Percentiles rank a stretch among this genome's conserved stretches.
Evolutionary conservation across 2,329 filamentous ascomycete genomes (phyloP).

Genomic region (Botrytis fabae): DNA sequence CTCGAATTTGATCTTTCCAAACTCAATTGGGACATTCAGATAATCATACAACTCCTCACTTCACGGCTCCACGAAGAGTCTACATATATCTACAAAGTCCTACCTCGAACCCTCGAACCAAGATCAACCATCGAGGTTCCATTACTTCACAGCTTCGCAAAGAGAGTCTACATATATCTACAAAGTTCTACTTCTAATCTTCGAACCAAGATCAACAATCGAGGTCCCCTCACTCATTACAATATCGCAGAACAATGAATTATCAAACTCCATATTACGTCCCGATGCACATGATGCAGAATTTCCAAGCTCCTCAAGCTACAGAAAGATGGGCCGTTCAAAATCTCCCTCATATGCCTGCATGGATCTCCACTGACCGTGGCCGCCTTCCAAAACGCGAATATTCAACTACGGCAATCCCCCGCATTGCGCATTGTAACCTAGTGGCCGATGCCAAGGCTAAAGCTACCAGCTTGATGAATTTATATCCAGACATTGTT

Average conservation of each 20-base stretch:
- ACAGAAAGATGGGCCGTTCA: constrained; percentile 11
- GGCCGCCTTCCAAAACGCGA: constrained; percentile 25
- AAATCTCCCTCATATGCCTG: constrained; percentile 18
- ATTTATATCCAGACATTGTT: constrained; percentile 20
- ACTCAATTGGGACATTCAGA: neutral
- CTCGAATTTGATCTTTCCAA: neutral
- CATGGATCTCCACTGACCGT: constrained; percentile 32
- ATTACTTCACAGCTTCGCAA: too few relatives aligned
- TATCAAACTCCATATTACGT: neutral
- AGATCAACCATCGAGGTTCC: neutral
- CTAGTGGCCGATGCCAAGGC: constrained; percentile 22
- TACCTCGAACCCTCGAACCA: neutral
- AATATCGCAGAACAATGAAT: neutral
- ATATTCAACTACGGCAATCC: constrained; percentile 16
- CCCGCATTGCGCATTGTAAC: constrained; percentile 26
- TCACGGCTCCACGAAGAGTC: neutral
- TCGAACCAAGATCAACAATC: neutral
- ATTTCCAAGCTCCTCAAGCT: neutral
- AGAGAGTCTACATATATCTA: neutral
- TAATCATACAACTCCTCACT: neutral
- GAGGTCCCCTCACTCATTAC: neutral
- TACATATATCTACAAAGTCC: too few relatives aligned
- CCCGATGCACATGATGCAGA: neutral
- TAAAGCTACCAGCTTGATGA: constrained; percentile 23
- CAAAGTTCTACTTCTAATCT: neutral